Evolutionary conservation across 2,329 filamentous ascomycete genomes (phyloP).

Genomic region (Talaromyces pinophilus): DNA sequence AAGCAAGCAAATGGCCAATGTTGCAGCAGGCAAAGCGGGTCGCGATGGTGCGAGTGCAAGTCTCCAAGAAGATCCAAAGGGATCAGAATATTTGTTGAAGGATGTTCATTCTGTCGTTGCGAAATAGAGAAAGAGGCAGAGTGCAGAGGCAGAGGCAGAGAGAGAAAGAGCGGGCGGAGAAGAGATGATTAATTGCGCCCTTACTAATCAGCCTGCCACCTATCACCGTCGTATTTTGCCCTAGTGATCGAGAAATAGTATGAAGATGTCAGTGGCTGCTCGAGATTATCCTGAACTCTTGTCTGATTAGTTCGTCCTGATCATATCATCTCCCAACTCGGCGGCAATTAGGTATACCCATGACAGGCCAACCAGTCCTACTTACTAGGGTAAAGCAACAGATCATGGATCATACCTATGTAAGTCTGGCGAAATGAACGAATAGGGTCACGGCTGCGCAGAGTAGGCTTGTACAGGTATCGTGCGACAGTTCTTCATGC

Average conservation of each 20-base stretch:
- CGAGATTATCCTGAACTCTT: neutral
- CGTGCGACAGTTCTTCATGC: conserved; percentile 10
- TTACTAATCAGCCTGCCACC: conserved; percentile 11
- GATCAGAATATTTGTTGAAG: neutral
- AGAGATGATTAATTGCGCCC: neutral
- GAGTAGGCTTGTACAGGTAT: neutral
- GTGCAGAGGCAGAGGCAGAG: neutral
- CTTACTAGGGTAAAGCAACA: neutral
- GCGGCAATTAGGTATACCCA: neutral
- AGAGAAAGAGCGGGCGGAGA: conserved; percentile 5
- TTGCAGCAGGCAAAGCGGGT: conserved; percentile 4
- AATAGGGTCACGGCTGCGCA: neutral
- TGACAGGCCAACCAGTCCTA: neutral
- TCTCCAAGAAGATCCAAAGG: neutral
- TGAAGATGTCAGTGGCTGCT: conserved; percentile 8
- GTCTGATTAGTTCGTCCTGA: conserved; percentile 5
- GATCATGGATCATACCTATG: neutral
- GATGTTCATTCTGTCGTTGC: neutral
- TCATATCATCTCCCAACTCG: neutral
- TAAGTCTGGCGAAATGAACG: neutral
- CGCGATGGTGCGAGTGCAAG: neutral
- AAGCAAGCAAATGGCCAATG: neutral
- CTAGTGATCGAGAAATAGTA: neutral
- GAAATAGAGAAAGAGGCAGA: neutral
- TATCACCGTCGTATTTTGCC: neutral